Percentiles rank a stretch among this genome's conserved stretches.
Evolutionary conservation across 2,329 filamentous ascomycete genomes (phyloP).

Genomic region (Ceratocystis ficicola): DNA sequence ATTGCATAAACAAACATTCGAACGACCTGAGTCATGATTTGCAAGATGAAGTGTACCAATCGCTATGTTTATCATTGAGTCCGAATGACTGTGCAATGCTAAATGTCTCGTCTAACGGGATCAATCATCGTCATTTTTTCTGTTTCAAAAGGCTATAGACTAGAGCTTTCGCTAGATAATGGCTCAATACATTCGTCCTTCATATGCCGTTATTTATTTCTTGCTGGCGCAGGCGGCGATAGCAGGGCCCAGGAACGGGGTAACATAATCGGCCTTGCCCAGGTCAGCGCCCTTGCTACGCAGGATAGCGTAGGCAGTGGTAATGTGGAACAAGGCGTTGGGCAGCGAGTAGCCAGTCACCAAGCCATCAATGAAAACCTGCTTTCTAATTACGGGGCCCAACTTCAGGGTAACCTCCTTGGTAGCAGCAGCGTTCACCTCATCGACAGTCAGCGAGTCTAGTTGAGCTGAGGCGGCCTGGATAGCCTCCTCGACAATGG

Average conservation of each 20-base stretch:
- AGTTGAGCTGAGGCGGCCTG: slow-evolving; percentile 10
- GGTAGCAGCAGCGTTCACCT: slow-evolving; percentile 28
- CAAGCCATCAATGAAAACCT: slow-evolving; percentile 22
- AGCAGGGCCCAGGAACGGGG: slow-evolving; percentile 16
- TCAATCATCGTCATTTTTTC: background rate
- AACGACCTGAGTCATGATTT: background rate
- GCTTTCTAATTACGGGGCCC: slow-evolving; percentile 24
- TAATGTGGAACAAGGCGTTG: slow-evolving; percentile 50
- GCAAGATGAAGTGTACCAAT: background rate
- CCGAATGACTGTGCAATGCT: background rate
- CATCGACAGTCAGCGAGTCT: slow-evolving; percentile 14
- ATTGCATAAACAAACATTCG: background rate
- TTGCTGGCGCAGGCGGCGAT: slow-evolving; percentile 11
- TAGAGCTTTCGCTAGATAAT: too few species aligned
- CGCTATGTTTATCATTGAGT: background rate
- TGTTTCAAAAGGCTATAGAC: background rate
- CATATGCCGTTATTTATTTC: background rate
- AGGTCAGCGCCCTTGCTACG: slow-evolving; percentile 44
- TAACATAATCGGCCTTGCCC: slow-evolving; percentile 44
- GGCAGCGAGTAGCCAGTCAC: slow-evolving; percentile 37
- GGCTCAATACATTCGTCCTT: background rate
- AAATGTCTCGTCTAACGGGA: background rate
- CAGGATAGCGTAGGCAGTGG: slow-evolving; percentile 45
- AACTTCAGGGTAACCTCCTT: slow-evolving; percentile 27
- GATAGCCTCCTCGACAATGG: slow-evolving; percentile 5